Conservation (phyloP, 164 flowering plant species). For the Vitis rotundifolia region DNA sequence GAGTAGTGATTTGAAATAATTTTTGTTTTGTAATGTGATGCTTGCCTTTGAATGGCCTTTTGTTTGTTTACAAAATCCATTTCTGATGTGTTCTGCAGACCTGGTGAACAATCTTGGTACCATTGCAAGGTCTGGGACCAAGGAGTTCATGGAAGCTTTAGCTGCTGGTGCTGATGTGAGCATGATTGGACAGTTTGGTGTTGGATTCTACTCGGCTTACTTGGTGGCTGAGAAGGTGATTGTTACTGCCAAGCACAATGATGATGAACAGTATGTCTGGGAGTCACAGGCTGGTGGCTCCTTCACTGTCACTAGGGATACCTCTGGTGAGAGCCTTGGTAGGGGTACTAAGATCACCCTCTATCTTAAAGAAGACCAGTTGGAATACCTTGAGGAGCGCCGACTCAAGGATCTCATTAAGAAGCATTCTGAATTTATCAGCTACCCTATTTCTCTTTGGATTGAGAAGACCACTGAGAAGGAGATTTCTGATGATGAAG, state of each 20-base stretch:
- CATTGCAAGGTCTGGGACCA: constrained; percentile 12
- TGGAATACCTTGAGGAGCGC: constrained; percentile 10
- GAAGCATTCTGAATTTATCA: neutral
- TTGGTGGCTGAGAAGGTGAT: constrained; percentile 13
- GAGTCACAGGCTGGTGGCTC: neutral
- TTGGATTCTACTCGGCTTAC: neutral
- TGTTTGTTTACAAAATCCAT: neutral
- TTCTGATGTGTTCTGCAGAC: neutral
- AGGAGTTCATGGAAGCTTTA: constrained; percentile 9
- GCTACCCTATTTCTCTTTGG: constrained; percentile 12
- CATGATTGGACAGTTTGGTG: neutral
- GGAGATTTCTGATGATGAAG: constrained; percentile 11
- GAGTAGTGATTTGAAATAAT: neutral
- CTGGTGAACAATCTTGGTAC: constrained; percentile 11
- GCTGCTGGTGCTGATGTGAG: constrained; percentile 9
- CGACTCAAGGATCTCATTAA: constrained; percentile 9
- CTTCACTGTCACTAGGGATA: constrained; percentile 5
- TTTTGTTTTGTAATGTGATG: neutral
- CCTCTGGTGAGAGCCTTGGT: constrained; percentile 7
- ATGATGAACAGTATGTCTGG: constrained; percentile 9
- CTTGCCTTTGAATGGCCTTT: no score
- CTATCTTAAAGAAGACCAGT: constrained; percentile 4
- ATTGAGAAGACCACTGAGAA: constrained; percentile 6
- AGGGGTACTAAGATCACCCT: constrained; percentile 10
- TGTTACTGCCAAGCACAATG: constrained; percentile 9